Conservation (phyloP, 768 basidiomycete genomes). For the Xanthoconium stramineum region DNA sequence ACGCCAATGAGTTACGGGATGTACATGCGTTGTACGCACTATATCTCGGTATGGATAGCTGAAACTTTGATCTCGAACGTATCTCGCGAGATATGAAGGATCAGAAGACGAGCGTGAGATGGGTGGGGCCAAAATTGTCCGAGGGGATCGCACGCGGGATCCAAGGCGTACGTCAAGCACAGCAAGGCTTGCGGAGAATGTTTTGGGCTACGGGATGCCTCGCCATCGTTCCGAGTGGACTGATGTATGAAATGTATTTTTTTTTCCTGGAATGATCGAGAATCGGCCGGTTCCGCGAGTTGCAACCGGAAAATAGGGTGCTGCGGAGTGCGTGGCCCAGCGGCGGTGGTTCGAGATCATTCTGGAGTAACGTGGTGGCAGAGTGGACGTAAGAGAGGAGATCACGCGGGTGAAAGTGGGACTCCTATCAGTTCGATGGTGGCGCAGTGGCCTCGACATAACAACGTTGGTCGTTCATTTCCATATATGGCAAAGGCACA, state of each 20-base stretch:
- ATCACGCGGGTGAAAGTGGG: slow-evolving; percentile 17
- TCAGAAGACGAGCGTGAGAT: slow-evolving; percentile 6
- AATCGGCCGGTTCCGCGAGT: slow-evolving; percentile 20
- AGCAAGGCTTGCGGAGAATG: slow-evolving; percentile 1
- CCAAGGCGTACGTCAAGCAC: slow-evolving; percentile 15
- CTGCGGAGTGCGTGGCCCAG: slow-evolving; percentile 15
- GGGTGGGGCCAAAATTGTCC: slow-evolving; percentile 7
- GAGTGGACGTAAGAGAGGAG: background rate
- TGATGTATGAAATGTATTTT: slow-evolving; percentile 3
- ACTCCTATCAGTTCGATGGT: slow-evolving; percentile 22
- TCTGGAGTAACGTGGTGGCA: too few relatives aligned
- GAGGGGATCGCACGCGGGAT: slow-evolving; percentile 21
- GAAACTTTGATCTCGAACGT: slow-evolving; percentile 18
- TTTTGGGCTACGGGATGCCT: slow-evolving; percentile 1
- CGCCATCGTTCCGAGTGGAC: background rate
- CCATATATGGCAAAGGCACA: background rate
- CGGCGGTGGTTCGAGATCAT: background rate
- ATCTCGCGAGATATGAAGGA: slow-evolving; percentile 16
- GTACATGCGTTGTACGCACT: slow-evolving; percentile 11
- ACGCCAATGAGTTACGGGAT: slow-evolving; percentile 7
- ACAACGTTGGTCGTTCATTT: slow-evolving; percentile 19
- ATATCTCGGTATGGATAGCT: background rate
- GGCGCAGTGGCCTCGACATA: slow-evolving; percentile 16
- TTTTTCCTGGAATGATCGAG: slow-evolving; percentile 7
- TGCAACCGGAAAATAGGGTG: slow-evolving; percentile 9